Percentiles rank a stretch among this genome's conserved stretches.
Conservation (phyloP, 371 early-diverging fungal genomes). For the Zychaea mexicana region DNA sequence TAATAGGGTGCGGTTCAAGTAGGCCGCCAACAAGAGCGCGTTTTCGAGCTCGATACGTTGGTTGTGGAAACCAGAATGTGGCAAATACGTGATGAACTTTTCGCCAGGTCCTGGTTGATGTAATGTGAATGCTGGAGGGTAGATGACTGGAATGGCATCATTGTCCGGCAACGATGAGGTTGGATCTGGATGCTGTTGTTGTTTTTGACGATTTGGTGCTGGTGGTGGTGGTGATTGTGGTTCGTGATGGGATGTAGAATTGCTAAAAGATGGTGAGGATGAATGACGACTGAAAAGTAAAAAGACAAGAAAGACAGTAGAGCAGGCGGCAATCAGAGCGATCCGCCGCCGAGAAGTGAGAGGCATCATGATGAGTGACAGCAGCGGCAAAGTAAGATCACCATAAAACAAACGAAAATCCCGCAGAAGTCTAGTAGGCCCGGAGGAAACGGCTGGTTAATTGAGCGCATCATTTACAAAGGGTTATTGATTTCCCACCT, state of each 20-base stretch:
- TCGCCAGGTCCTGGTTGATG: conserved; percentile 26
- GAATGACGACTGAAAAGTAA: conserved; percentile 1
- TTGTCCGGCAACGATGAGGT: neutral
- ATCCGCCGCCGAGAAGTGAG: conserved; percentile 13
- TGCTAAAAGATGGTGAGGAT: neutral
- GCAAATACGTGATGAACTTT: conserved; percentile 59
- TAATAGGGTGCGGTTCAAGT: conserved; percentile 59
- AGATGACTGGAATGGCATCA: conserved; percentile 20
- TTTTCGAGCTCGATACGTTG: conserved; percentile 65
- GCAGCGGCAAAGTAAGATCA: neutral
- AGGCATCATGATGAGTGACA: neutral
- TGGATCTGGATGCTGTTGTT: neutral
- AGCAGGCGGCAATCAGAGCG: neutral
- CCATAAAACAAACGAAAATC: too few relatives aligned
- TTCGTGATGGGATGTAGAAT: neutral
- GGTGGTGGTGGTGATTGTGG: neutral
- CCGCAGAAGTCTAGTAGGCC: too few relatives aligned
- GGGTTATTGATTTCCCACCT: too few relatives aligned
- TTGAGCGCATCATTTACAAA: too few relatives aligned
- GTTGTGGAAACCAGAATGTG: conserved; percentile 69
- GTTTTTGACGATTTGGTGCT: neutral
- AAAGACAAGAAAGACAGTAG: neutral
- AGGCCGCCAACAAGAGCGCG: conserved; percentile 55
- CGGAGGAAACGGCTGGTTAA: too few relatives aligned
- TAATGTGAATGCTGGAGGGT: conserved; percentile 20